Percentiles rank a stretch among this genome's conserved stretches.
Evolutionary conservation across 495 filamentous ascomycete genomes (phyloP).

Genomic region (Cercophora newfieldiana): DNA sequence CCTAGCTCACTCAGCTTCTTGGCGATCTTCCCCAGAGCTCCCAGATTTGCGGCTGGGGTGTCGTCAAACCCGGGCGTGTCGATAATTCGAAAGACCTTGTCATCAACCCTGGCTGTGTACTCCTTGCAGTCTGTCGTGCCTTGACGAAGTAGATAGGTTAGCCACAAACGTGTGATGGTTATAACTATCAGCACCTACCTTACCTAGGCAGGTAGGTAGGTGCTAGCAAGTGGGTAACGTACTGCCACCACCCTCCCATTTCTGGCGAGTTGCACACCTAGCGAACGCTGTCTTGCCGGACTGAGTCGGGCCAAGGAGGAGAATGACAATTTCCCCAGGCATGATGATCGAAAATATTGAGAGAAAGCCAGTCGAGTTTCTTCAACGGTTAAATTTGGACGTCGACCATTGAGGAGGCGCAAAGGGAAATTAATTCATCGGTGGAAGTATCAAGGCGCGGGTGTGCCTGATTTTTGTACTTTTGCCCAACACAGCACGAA

Average conservation of each 20-base stretch:
- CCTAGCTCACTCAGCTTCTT: not conserved
- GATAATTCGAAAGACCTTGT: not conserved
- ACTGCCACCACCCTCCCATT: not conserved
- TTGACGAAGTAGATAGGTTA: not conserved
- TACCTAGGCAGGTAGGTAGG: not conserved
- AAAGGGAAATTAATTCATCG: not conserved
- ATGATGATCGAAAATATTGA: not conserved
- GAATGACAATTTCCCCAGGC: slow-evolving; percentile 1
- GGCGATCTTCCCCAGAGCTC: not conserved
- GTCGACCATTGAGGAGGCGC: not conserved
- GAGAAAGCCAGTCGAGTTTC: not conserved
- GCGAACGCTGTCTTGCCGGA: slow-evolving; percentile 5
- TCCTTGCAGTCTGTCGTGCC: not conserved
- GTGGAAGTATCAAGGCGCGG: not conserved
- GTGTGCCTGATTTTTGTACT: slow-evolving; percentile 3
- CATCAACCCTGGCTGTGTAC: not conserved
- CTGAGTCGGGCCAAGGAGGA: slow-evolving; percentile 1
- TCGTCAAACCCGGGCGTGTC: slow-evolving; percentile 5
- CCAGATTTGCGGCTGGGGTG: not conserved
- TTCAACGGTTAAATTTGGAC: not conserved
- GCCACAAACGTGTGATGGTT: not conserved
- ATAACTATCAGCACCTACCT: too few species aligned
- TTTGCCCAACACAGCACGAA: not conserved
- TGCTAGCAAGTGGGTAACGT: not conserved
- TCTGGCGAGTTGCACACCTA: not conserved